phyloP scores from a whole-genome alignment of 2,329 filamentous ascomycete genomes.

The Neopestalotiopsis rosae region DNA sequence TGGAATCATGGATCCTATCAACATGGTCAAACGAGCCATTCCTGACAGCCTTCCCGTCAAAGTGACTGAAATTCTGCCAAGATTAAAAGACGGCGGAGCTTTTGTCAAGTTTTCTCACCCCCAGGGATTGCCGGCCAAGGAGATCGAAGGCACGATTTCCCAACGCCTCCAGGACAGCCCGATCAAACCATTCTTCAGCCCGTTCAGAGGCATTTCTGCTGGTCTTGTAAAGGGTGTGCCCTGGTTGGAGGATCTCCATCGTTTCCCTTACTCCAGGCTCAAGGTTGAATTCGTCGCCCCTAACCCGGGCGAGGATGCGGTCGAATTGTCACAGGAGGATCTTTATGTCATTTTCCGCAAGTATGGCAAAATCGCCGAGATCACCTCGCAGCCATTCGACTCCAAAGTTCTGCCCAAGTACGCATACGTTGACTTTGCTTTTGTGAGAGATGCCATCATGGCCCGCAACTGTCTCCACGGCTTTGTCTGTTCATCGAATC shows the following conservation, averaged over 20 bases:
- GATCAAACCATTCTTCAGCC: slow-evolving; percentile 89
- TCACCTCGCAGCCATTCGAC: slow-evolving; percentile 80
- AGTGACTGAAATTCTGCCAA: slow-evolving; percentile 81
- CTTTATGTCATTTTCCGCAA: slow-evolving; percentile 86
- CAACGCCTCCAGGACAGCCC: slow-evolving; percentile 71
- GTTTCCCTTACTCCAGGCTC: slow-evolving; percentile 77
- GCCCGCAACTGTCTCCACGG: slow-evolving; percentile 94
- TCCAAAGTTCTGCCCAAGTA: slow-evolving; percentile 85
- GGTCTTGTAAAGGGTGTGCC: slow-evolving; percentile 82
- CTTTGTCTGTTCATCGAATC: slow-evolving; percentile 69
- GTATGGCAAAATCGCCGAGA: slow-evolving; percentile 91
- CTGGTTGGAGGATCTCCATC: slow-evolving; percentile 92
- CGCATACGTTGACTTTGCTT: slow-evolving; percentile 78
- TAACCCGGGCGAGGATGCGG: slow-evolving; percentile 70
- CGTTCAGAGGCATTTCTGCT: slow-evolving; percentile 73
- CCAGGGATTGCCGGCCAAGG: slow-evolving; percentile 47
- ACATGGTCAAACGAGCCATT: slow-evolving; percentile 65
- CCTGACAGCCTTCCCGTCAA: slow-evolving; percentile 67
- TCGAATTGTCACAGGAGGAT: slow-evolving; percentile 84
- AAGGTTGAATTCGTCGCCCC: slow-evolving; percentile 85
- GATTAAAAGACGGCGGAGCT: slow-evolving; percentile 89
- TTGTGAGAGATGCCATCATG: slow-evolving; percentile 79
- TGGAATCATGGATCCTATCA: slow-evolving; percentile 57
- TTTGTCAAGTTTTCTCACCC: slow-evolving; percentile 68
- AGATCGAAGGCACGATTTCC: slow-evolving; percentile 66